A percentile compares a stretch with the other conserved stretches of the same genome.
Evolutionary conservation across 768 basidiomycete genomes (phyloP).

Genomic region (Stropharia rugosoannulata): DNA sequence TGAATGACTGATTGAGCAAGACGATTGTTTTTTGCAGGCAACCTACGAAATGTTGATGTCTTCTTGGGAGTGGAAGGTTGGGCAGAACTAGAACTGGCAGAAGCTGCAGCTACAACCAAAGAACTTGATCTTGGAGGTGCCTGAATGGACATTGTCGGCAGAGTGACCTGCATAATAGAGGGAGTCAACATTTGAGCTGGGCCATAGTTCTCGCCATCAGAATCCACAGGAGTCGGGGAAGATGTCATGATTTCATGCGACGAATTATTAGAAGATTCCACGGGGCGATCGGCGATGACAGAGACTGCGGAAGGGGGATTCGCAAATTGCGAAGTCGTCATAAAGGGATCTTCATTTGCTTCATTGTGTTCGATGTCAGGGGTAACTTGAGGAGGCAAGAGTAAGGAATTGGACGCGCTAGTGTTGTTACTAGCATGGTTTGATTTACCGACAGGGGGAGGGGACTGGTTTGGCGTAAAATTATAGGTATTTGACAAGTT

Average conservation of each 20-base stretch:
- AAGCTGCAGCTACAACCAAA: no score
- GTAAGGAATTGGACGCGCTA: constrained; percentile 20
- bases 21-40: constrained; percentile 29
- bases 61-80: constrained; percentile 22
- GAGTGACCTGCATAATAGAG: background rate
- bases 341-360: no score
- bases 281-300: background rate
- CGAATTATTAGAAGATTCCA: background rate
- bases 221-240: background rate
- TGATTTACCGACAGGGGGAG: constrained; percentile 27
- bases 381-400: constrained; percentile 17
- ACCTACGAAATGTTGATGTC: constrained; percentile 52
- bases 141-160: background rate
- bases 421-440: constrained; percentile 10
- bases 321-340: background rate
- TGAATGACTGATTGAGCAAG: constrained; percentile 17
- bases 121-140: background rate
- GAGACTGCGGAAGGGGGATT: background rate
- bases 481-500: constrained; percentile 29
- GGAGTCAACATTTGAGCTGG: background rate
- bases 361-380: constrained; percentile 6
- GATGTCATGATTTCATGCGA: background rate
- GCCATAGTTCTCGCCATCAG: background rate
- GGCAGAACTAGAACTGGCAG: background rate
- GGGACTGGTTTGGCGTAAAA: constrained; percentile 24